These are phyloP conservation scores for Bocquillonia castaneifolia DNA, from an alignment of 441 rosid genomes.

Conservation along the genomic window DNA sequence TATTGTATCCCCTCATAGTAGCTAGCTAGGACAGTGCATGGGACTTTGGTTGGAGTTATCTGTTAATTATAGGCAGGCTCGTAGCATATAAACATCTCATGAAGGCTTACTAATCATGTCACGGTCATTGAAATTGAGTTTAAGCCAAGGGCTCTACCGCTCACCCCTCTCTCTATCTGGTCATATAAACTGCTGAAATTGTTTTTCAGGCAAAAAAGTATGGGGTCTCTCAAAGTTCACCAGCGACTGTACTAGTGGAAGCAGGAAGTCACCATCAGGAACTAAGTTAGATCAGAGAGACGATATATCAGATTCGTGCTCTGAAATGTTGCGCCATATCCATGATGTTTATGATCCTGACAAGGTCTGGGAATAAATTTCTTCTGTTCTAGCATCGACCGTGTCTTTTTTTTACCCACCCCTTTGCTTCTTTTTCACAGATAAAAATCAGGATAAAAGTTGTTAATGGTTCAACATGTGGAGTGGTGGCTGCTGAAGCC, in stretches of 20 bases:
- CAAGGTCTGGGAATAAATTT: constrained; percentile 43
- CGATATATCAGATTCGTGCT: constrained; percentile 70
- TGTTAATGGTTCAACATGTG: constrained; percentile 68
- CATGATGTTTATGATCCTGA: constrained; percentile 79
- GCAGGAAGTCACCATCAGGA: constrained; percentile 43
- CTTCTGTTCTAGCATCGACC: too few relatives aligned
- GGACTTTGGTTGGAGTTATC: too few relatives aligned
- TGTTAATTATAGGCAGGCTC: too few relatives aligned
- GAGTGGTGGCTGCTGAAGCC: constrained; percentile 88
- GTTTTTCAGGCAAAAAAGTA: constrained; percentile 51
- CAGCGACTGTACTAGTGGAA: constrained; percentile 68
- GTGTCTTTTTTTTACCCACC: too few relatives aligned
- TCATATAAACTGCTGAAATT: too few relatives aligned
- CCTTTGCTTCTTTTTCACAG: constrained; percentile 37
- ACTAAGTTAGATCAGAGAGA: constrained; percentile 54
- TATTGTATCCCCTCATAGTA: too few relatives aligned
- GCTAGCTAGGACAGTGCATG: too few relatives aligned
- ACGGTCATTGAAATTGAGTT: too few relatives aligned
- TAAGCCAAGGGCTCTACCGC: not conserved
- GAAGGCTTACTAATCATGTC: too few relatives aligned
- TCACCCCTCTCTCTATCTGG: not conserved
- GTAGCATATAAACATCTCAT: too few relatives aligned
- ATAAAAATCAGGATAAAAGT: constrained; percentile 79
- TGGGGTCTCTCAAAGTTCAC: constrained; percentile 82
- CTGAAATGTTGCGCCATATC: constrained; percentile 79